Conservation (phyloP, 345 rosid genomes). For the Eutrema heterophyllum region DNA sequence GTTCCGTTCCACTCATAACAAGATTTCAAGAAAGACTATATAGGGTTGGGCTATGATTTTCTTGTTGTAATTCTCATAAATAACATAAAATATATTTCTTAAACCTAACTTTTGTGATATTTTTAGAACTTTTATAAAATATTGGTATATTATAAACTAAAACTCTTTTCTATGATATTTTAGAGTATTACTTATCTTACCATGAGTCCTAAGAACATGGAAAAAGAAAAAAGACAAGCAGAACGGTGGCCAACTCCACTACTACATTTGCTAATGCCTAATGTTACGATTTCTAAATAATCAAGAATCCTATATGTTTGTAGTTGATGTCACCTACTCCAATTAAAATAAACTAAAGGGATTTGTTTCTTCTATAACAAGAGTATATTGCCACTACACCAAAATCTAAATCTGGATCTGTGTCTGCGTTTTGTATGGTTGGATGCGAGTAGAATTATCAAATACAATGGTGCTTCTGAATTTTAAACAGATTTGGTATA, state of each 20-base stretch:
- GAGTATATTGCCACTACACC: conserved; percentile 16
- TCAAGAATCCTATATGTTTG: conserved; percentile 9
- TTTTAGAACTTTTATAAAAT: too few relatives aligned
- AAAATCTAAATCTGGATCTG: conserved; percentile 39
- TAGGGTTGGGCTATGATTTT: too few relatives aligned
- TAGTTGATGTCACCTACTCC: conserved; percentile 23
- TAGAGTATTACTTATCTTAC: background rate
- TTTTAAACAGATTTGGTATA: background rate
- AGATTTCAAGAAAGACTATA: too few relatives aligned
- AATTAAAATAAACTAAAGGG: background rate
- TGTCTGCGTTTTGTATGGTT: conserved; percentile 23
- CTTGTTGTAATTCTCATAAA: too few relatives aligned
- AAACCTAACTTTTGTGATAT: too few relatives aligned
- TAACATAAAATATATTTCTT: too few relatives aligned
- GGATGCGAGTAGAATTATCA: conserved; percentile 2
- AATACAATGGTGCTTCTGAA: background rate
- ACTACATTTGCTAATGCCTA: background rate
- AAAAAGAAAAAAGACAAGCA: background rate
- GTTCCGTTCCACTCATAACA: too few relatives aligned
- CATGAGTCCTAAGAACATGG: background rate
- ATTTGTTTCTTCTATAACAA: background rate
- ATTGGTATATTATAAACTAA: too few relatives aligned
- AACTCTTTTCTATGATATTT: background rate
- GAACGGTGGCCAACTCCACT: conserved; percentile 29
- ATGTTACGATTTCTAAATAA: background rate